Evolutionary conservation across 257 asterid genomes (phyloP), one percentile per base, ranked within the genome.

Genomic region (Nicotiana tomentosiformis): DNA sequence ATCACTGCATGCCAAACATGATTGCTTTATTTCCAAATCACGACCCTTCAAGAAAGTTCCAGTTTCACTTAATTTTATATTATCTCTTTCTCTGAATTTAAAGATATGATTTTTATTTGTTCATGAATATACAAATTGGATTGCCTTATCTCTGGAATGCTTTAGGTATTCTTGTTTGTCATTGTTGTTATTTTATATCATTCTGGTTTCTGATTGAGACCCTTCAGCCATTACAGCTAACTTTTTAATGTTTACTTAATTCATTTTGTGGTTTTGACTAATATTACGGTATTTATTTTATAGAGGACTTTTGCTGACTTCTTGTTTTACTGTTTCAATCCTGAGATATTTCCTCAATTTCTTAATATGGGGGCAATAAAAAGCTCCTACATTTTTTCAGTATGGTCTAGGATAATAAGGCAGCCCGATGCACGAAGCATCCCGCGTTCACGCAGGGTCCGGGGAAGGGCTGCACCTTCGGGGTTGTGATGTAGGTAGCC

Each of bases 201-300:
- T 49, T 26, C 80, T 51, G 29, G 64, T 20, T 57, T 81, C 23
- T 86, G 83, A 83, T 83, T 74, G 55, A 37, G 81, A 83, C 82
- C 11, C 32, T 39, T 74, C 2, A 74, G 84, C 81, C 53, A 66
- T 61, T 80, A 58, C 58, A 10, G 11, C 39, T 18, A 66, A 57
- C 70, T 72, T 33, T 14, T 37, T 76, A 53, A 18, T 56, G 23
- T 37, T 69, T 17, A 9, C 77, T 33, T 37, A 43, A 67, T 67
- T 33, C 32, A 15, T 67, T 67, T 6, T 67, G 53, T 67, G 46
- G 55, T 37, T 33, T 6, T n/a, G 29, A 58, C 26, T 18, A 58
- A 58, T 58, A 9, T 58, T 58, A 18, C 20, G 39, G 32, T 3
- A 11, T 39, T 10, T n/a, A 14, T 69, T 56, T 77, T 4, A 33